Base-by-base conservation (phyloP, 1,139 yeast genomes). In the Diutina mesorugosa region DNA sequence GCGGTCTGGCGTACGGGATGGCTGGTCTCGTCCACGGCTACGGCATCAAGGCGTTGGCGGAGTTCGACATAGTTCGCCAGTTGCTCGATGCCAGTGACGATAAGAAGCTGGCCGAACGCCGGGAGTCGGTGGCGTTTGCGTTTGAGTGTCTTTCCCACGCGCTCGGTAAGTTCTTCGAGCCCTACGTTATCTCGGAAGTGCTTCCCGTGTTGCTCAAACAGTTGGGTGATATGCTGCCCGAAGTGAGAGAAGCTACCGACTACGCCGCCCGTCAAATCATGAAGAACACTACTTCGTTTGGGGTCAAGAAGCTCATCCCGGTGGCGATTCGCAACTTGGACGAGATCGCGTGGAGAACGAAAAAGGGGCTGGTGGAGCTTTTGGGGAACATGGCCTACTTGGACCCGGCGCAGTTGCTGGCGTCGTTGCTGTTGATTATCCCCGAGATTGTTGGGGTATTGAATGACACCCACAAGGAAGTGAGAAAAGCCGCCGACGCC, bases 381-480 rank as follows among this genome's bases (percentile, higher is more conserved):
- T 77, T 93, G 55, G 99, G 99, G 70, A 85, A 97, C 32, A 95
- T 93, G 99, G 99, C 99, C 0, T 93, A 91, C 67, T 78, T 95
- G 61, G 97, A 93, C 65, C 99, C 99, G 6, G 80, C 95, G 2
- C 99, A 93, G 68, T 77, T 95, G 63, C 90, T 98, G 5, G 81
- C 91, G 0, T 90, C 97, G 0, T 76, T 93, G 63, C 88, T 97
- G 0, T 82, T 84, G 0, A 91, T 93, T 71, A 89, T 93, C 60
- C 99, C 99, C 1, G 96, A 91, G 67, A 90, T 93, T 71, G 99
- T 93, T 58, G 93, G 95, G 62, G 97, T 91, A 26, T 76, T 95
- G 66, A 91, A 89, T 66, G 99, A 93, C 64, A 83, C 97, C 0
- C 99, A 93, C 69, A 91, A 91, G 67, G 99, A 93, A 67, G 99